Evolutionary conservation across 2,329 filamentous ascomycete species (phyloP).

Genomic region (Neonectria magnoliae): DNA sequence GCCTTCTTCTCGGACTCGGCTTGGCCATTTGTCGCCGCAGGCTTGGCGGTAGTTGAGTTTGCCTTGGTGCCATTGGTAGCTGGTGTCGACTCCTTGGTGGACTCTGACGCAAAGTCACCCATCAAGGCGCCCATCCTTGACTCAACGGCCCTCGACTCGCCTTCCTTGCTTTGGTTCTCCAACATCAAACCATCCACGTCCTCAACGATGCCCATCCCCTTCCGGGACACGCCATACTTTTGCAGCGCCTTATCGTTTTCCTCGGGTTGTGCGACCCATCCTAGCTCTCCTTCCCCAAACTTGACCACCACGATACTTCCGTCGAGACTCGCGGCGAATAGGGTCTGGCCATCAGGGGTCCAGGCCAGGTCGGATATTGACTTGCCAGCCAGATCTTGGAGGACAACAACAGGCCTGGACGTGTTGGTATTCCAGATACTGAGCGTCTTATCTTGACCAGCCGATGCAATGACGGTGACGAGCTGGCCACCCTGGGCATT

Average conservation of each 20-base stretch:
- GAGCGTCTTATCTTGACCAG: conserved; percentile 94
- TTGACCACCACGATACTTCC: conserved; percentile 84
- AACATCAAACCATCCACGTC: conserved; percentile 88
- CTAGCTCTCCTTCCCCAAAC: conserved; percentile 88
- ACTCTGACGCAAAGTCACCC: conserved; percentile 77
- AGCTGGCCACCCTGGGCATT: conserved; percentile 58
- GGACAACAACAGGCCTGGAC: conserved; percentile 87
- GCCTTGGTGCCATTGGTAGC: conserved; percentile 63
- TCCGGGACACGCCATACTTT: conserved; percentile 89
- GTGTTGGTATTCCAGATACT: conserved; percentile 99
- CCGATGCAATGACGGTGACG: conserved; percentile 95
- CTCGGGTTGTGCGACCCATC: conserved; percentile 84
- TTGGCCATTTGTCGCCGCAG: conserved; percentile 52
- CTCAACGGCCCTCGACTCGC: conserved; percentile 88
- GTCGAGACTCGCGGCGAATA: conserved; percentile 89
- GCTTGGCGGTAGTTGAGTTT: conserved; percentile 48
- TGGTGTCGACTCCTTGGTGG: conserved; percentile 60
- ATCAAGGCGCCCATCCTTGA: conserved; percentile 98
- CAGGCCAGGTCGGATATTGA: conserved; percentile 94
- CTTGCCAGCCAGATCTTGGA: conserved; percentile 88
- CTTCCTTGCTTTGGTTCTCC: conserved; percentile 92
- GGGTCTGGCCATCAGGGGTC: conserved; percentile 88
- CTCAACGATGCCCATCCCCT: conserved; percentile 90
- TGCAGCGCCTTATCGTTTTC: conserved; percentile 94
- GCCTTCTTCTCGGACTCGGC: conserved; percentile 48